Base-by-base conservation (phyloP, 306 rosid genomes). In the Carpinus viminea region DNA sequence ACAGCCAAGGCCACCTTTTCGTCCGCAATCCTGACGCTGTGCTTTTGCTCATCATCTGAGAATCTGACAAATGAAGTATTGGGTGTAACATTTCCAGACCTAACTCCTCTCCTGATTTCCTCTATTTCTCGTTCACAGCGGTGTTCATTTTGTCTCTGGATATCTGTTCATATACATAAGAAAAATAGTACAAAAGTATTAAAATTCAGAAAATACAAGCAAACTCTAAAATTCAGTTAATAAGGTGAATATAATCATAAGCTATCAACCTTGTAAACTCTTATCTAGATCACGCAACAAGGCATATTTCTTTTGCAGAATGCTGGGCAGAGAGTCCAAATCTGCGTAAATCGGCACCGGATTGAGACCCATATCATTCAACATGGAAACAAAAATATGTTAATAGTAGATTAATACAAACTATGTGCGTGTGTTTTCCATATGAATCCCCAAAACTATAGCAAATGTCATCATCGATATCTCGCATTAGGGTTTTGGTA, bases 31-130 rank as follows among this genome's bases (percentile, higher is more conserved):
- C 97, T 87, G 75, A 92, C 83, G 85, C 98, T 92, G 79, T 95
- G 98, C 84, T 92, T 95, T 81, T 95, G 99, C 84, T 95, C 98
- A 84, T 95, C 99, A 83, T 94, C 94, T 15, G 93, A 94, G 87
- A 92, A 92, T 83, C 94, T 81, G 72, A 81, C 79, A 81, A 86
- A 91, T 18, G 96, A 88, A 55, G 87, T 72, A 76, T 88, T 86
- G 13, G 90, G 91, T 24, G 90, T 84, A 84, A 88, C 85, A 80
- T 87, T 92, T 78, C 98, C 98, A 74, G 96, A 85, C 76, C 85
- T 87, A 62, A 92, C 87, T 70, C 91, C 93, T 46, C 86, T 81
- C 79, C 88, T 87, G 74, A 95, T 88, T 53, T 91, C 96, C 85
- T 93, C 98, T 70, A 95, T 91, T 85, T 95, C 99, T 85, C 93